phyloP scores from a whole-genome alignment of 169 alveolate species.

The Cryptosporidium bovis region DNA sequence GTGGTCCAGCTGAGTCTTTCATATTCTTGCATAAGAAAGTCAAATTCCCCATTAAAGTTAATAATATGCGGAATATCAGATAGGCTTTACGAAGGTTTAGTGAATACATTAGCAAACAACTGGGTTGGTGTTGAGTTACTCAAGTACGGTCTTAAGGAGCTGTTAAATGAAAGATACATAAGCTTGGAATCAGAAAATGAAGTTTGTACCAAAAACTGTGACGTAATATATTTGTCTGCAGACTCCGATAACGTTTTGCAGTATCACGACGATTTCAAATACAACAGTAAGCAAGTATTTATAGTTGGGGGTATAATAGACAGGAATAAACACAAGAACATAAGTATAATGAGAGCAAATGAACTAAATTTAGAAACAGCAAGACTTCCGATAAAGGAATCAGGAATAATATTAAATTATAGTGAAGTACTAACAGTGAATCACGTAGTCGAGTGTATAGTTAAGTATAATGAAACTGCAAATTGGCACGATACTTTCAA shows the following conservation, averaged over 20 bases:
- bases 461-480: slow-evolving; percentile 12
- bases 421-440: slow-evolving; percentile 66
- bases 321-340: slow-evolving; percentile 73
- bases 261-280: neutral
- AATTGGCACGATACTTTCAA: slow-evolving; percentile 41
- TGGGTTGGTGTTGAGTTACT: slow-evolving; percentile 64
- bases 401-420: slow-evolving; percentile 22
- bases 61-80: slow-evolving; percentile 59
- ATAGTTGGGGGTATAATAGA: slow-evolving; percentile 79
- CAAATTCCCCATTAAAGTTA: slow-evolving; percentile 31
- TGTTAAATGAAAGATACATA: slow-evolving; percentile 9
- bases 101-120: slow-evolving; percentile 34
- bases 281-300: slow-evolving; percentile 55
- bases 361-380: slow-evolving; percentile 75
- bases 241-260: slow-evolving; percentile 76
- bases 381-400: slow-evolving; percentile 74
- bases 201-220: neutral
- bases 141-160: neutral
- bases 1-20: slow-evolving; percentile 60
- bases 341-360: slow-evolving; percentile 74
- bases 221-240: slow-evolving; percentile 75
- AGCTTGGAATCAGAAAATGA: neutral
- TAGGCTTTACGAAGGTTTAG: slow-evolving; percentile 44
- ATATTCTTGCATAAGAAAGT: slow-evolving; percentile 57
- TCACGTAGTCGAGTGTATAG: slow-evolving; percentile 74